Conservation (phyloP, 169 alveolate species). For the Cryptosporidium meleagridis region DNA sequence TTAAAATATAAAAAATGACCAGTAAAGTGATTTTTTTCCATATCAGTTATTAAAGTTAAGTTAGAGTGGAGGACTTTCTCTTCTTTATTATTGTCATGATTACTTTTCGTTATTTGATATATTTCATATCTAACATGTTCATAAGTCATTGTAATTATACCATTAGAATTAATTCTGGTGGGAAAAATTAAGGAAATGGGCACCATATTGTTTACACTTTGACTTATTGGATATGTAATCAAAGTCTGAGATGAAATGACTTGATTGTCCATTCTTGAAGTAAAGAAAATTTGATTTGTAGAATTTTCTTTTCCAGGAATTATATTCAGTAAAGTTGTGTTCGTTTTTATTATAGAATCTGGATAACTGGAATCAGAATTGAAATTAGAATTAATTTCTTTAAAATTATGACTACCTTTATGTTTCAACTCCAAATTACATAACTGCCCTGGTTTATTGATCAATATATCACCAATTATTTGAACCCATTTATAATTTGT, state of each 20-base stretch:
- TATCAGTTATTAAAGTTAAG: slow-evolving; percentile 47
- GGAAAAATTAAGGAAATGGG: slow-evolving; percentile 38
- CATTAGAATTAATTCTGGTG: slow-evolving; percentile 20
- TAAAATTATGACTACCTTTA: background rate
- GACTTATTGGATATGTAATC: slow-evolving; percentile 43
- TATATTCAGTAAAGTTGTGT: background rate
- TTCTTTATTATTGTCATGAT: background rate
- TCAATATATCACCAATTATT: slow-evolving; percentile 34
- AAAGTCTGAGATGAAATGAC: slow-evolving; percentile 35
- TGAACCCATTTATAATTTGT: slow-evolving; percentile 45
- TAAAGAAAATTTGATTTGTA: background rate
- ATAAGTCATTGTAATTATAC: background rate
- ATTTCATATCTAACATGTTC: background rate
- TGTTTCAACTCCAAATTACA: slow-evolving; percentile 9
- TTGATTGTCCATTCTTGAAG: slow-evolving; percentile 8
- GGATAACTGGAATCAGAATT: background rate
- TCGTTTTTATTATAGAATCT: background rate
- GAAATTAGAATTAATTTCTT: background rate
- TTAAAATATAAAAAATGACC: slow-evolving; percentile 51
- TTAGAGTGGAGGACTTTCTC: background rate
- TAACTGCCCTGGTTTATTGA: slow-evolving; percentile 37
- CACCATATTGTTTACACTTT: slow-evolving; percentile 1
- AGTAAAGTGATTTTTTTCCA: slow-evolving; percentile 15
- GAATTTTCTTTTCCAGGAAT: background rate
- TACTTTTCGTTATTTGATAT: background rate